Conservation (phyloP, 2,329 filamentous ascomycete species). For the Alternaria hordeiaustralica region DNA sequence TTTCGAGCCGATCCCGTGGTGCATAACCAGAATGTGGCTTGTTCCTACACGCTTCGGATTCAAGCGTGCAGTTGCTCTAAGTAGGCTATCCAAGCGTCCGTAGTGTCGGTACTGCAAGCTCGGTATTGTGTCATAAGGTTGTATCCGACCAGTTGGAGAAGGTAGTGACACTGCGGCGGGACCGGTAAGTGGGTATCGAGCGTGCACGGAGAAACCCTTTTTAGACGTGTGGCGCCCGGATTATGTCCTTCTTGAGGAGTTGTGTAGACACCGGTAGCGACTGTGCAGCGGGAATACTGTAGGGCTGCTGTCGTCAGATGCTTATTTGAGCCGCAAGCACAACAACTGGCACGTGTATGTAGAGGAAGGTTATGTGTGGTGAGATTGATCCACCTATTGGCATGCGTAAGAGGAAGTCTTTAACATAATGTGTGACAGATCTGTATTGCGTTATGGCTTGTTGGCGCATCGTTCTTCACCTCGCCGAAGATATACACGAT, state of each 20-base stretch:
- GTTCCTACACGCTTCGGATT: constrained; percentile 20
- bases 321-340: constrained; percentile 46
- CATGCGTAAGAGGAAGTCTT: neutral
- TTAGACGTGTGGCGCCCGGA: constrained; percentile 38
- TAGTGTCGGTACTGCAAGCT: constrained; percentile 15
- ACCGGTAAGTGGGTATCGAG: constrained; percentile 20
- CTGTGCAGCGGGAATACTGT: constrained; percentile 30
- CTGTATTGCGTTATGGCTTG: neutral
- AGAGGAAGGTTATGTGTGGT: constrained; percentile 6
- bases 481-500: constrained; percentile 18
- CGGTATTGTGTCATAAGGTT: constrained; percentile 15
- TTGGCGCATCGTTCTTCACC: neutral
- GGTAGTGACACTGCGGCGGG: constrained; percentile 28
- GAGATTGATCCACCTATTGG: neutral
- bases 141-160: constrained; percentile 19
- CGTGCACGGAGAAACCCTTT: constrained; percentile 27
- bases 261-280: constrained; percentile 20
- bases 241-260: constrained; percentile 19
- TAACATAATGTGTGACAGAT: neutral
- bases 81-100: constrained; percentile 7
- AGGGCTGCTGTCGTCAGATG: constrained; percentile 47
- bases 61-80: constrained; percentile 27
- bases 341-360: constrained; percentile 18
- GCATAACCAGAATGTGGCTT: constrained; percentile 33
- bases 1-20: constrained; percentile 32